A percentile compares a stretch with the other conserved stretches of the same genome.
Conservation (phyloP, 140 eudicot genomes). For the Bidens hawaiensis region DNA sequence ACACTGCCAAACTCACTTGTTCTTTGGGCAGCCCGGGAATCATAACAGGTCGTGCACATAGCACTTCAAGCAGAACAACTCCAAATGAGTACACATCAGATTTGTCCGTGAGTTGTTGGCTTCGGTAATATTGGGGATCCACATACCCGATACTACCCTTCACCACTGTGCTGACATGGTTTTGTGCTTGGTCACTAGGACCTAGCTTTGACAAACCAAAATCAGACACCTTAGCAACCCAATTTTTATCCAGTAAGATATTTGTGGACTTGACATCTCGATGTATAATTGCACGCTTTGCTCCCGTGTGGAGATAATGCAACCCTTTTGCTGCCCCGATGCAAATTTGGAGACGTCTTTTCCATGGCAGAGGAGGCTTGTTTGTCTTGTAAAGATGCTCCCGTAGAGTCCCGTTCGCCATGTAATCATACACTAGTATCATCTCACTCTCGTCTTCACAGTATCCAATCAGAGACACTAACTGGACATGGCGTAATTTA, state of each 20-base stretch:
- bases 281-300: slow-evolving; percentile 42
- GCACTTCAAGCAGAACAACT: slow-evolving; percentile 49
- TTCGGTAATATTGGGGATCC: slow-evolving; percentile 44
- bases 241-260: slow-evolving; percentile 49
- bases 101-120: slow-evolving; percentile 28
- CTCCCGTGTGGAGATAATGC: slow-evolving; percentile 47
- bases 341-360: slow-evolving; percentile 45
- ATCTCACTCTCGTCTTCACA: slow-evolving; percentile 48
- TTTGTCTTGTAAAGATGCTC: slow-evolving; percentile 38
- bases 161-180: slow-evolving; percentile 51
- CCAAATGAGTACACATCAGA: slow-evolving; percentile 63
- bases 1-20: slow-evolving; percentile 39
- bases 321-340: slow-evolving; percentile 61
- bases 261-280: slow-evolving; percentile 59
- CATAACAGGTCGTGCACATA: slow-evolving; percentile 46
- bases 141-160: slow-evolving; percentile 57
- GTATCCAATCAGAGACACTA: slow-evolving; percentile 55
- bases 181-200: slow-evolving; percentile 17
- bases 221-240: slow-evolving; percentile 65
- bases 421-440: slow-evolving; percentile 61
- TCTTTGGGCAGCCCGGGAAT: slow-evolving; percentile 8
- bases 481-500: slow-evolving; percentile 43
- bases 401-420: slow-evolving; percentile 54
- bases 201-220: slow-evolving; percentile 62
- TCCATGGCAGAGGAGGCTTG: slow-evolving; percentile 40